These are phyloP conservation scores for Solanum infundibuliforme DNA, from an alignment of 257 asterid genomes.

Conservation along the genomic window DNA sequence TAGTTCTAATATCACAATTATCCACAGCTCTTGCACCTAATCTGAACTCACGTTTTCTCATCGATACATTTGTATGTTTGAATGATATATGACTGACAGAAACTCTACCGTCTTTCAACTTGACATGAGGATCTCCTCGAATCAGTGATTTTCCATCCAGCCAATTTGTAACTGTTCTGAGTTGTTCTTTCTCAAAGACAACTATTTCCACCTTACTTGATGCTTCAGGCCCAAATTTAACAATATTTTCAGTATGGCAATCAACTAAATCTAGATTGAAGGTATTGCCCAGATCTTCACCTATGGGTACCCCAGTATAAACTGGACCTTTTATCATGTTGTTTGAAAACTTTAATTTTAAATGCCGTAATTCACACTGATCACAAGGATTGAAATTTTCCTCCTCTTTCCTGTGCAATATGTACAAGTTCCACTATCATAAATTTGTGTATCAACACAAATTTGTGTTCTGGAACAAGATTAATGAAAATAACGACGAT, in stretches of 20 bases:
- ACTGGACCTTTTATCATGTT: background rate
- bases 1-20: background rate
- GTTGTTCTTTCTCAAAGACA: background rate
- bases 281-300: background rate
- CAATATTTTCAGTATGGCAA: background rate
- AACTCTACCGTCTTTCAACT: conserved; percentile 1
- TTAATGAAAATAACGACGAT: no score
- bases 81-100: background rate
- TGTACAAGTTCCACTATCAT: no score
- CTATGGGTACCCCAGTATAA: background rate
- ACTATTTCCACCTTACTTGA: conserved; percentile 1
- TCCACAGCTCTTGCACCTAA: background rate
- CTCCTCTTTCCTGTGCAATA: background rate
- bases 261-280: background rate
- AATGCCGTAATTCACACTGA: background rate
- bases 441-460: background rate
- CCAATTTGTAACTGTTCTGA: background rate
- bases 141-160: background rate
- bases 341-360: background rate
- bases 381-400: background rate
- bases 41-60: background rate
- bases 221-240: background rate
- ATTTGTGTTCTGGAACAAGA: background rate
- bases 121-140: background rate
- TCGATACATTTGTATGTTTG: background rate